Conservation (phyloP, 2,329 filamentous ascomycete species). For the Xylaria sp. region DNA sequence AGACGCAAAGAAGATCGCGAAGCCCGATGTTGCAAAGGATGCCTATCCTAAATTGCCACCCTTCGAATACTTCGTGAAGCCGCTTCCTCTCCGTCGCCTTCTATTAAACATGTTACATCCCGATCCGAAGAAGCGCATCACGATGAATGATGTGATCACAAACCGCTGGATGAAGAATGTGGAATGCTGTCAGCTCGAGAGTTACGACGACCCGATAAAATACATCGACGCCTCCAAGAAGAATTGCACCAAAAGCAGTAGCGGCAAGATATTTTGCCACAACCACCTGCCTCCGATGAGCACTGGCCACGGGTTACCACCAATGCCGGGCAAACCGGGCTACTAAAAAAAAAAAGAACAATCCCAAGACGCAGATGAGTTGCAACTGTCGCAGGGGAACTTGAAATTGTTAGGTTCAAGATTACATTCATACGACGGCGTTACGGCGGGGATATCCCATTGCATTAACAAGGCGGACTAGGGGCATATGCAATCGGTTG, state of each 20-base stretch:
- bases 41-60: slow-evolving; percentile 73
- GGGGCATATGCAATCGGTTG: slow-evolving; percentile 23
- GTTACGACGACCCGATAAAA: slow-evolving; percentile 69
- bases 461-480: slow-evolving; percentile 31
- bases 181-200: slow-evolving; percentile 81
- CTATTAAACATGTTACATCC: slow-evolving; percentile 87
- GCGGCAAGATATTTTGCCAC: slow-evolving; percentile 67
- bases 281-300: slow-evolving; percentile 64
- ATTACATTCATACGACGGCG: slow-evolving; percentile 34
- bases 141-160: slow-evolving; percentile 73
- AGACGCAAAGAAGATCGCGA: slow-evolving; percentile 62
- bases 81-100: slow-evolving; percentile 74
- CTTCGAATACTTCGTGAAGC: slow-evolving; percentile 73
- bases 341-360: slow-evolving; percentile 51
- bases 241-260: slow-evolving; percentile 54
- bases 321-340: slow-evolving; percentile 66
- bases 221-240: slow-evolving; percentile 71
- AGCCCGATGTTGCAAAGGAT: slow-evolving; percentile 56
- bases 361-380: neutral
- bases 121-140: slow-evolving; percentile 74
- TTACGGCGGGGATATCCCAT: slow-evolving; percentile 29
- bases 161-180: slow-evolving; percentile 78
- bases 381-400: neutral
- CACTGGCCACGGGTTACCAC: slow-evolving; percentile 59
- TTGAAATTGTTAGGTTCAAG: slow-evolving; percentile 8